Evolutionary conservation across 2,329 filamentous ascomycete species (phyloP).

Genomic region (Ophiocordyceps polyrhachis-furcata): DNA sequence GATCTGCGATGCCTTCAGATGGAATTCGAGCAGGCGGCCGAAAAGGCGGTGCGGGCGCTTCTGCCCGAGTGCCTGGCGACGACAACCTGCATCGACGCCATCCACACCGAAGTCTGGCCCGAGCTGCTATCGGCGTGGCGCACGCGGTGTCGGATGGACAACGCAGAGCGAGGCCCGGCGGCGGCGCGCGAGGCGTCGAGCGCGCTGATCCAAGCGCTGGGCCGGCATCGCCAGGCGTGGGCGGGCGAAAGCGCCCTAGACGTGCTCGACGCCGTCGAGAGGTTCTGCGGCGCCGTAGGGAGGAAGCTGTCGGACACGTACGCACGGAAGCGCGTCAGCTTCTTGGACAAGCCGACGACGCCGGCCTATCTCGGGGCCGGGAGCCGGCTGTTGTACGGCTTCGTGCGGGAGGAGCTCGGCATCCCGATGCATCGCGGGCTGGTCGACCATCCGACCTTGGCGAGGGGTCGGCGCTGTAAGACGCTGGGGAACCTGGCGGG

Average conservation of each 20-base stretch:
- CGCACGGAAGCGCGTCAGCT: not conserved
- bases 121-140: not conserved
- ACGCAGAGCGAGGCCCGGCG: not conserved
- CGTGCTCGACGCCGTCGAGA: not conserved
- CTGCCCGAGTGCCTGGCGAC: not conserved
- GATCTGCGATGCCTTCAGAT: conserved; percentile 12
- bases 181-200: not conserved
- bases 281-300: not conserved
- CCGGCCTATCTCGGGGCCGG: not conserved
- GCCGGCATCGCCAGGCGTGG: too few species aligned
- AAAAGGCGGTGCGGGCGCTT: not conserved
- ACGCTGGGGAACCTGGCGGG: not conserved
- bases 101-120: not conserved
- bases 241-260: not conserved
- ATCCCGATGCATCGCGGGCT: not conserved
- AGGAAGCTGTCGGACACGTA: not conserved
- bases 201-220: not conserved
- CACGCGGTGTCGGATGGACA: not conserved
- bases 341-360: not conserved
- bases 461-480: not conserved
- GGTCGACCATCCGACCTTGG: not conserved
- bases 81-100: not conserved
- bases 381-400: not conserved
- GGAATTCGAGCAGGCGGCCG: conserved; percentile 5
- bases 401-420: not conserved